Evolutionary conservation across 352 stramenopile species (phyloP).

Genomic region (Phytopythium mirpurense): DNA sequence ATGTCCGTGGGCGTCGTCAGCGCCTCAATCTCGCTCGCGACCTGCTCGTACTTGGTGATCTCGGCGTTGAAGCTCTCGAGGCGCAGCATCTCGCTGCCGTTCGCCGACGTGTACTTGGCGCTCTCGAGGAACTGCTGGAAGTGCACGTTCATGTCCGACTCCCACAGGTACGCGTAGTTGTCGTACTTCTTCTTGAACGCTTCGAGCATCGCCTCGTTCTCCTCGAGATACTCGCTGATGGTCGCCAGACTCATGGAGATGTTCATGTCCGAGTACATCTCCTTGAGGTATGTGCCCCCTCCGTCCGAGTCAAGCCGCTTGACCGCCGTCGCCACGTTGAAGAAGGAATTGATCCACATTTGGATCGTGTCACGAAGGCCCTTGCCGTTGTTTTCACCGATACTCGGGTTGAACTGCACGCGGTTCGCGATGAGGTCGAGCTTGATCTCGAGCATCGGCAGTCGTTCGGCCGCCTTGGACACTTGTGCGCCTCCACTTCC

Average conservation of each 20-base stretch:
- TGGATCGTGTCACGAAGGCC: constrained; percentile 94
- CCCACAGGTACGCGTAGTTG: constrained; percentile 95
- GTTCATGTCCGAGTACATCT: constrained; percentile 95
- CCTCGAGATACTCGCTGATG: constrained; percentile 90
- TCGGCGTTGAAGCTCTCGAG: constrained; percentile 94
- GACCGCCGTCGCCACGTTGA: constrained; percentile 94
- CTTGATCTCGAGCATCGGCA: constrained; percentile 97
- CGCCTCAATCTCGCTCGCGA: constrained; percentile 88
- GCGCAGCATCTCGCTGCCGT: constrained; percentile 85
- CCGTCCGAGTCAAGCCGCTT: constrained; percentile 93
- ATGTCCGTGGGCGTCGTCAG: constrained; percentile 90
- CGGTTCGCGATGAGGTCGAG: constrained; percentile 90
- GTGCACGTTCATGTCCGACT: constrained; percentile 88
- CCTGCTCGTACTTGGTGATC: constrained; percentile 95
- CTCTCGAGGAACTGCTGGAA: constrained; percentile 92
- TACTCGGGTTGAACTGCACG: constrained; percentile 84
- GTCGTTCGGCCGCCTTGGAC: constrained; percentile 36
- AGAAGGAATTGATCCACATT: constrained; percentile 96
- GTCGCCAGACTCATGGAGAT: constrained; percentile 93
- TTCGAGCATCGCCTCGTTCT: constrained; percentile 91
- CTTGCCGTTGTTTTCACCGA: constrained; percentile 90
- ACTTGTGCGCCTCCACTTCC: constrained; percentile 24
- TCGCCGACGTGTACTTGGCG: constrained; percentile 50
- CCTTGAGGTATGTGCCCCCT: constrained; percentile 95
- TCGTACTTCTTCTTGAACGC: constrained; percentile 95